Percentiles rank a stretch among this genome's conserved stretches.
phyloP scores from a whole-genome alignment of 257 asterid species.

The Cordia subcordata region DNA sequence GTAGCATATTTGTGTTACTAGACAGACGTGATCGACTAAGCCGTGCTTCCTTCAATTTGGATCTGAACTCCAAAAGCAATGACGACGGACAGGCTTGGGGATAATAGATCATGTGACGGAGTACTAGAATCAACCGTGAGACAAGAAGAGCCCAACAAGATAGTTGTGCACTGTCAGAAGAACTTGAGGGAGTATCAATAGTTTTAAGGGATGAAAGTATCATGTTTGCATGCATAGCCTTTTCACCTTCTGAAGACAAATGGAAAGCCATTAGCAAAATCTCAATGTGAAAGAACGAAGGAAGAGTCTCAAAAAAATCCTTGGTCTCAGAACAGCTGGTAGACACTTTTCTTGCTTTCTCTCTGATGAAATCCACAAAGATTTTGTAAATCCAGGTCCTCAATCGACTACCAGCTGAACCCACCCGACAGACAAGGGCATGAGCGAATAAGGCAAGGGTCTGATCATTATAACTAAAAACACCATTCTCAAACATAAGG shows the following conservation, averaged over 20 bases:
- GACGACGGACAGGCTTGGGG: slow-evolving; percentile 73
- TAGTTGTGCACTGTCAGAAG: slow-evolving; percentile 45
- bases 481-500: slow-evolving; percentile 58
- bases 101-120: slow-evolving; percentile 81
- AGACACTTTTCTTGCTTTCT: slow-evolving; percentile 53
- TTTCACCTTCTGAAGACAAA: slow-evolving; percentile 73
- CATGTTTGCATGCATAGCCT: slow-evolving; percentile 44
- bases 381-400: slow-evolving; percentile 58
- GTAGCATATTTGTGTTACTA: slow-evolving; percentile 37
- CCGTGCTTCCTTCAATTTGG: slow-evolving; percentile 64
- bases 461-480: slow-evolving; percentile 62
- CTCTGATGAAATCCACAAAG: slow-evolving; percentile 43
- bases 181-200: slow-evolving; percentile 42
- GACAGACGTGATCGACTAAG: slow-evolving; percentile 25
- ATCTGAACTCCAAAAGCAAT: slow-evolving; percentile 65
- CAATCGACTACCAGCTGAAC: slow-evolving; percentile 59
- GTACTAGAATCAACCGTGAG: slow-evolving; percentile 77
- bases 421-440: slow-evolving; percentile 59
- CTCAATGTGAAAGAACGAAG: slow-evolving; percentile 84
- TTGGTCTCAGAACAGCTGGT: slow-evolving; percentile 47
- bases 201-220: slow-evolving; percentile 51
- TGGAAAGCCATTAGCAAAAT: slow-evolving; percentile 75
- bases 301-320: slow-evolving; percentile 65
- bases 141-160: slow-evolving; percentile 86
- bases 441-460: slow-evolving; percentile 87